Evolutionary conservation across 768 basidiomycete genomes (phyloP).

Genomic region (Exsudoporus frostii): DNA sequence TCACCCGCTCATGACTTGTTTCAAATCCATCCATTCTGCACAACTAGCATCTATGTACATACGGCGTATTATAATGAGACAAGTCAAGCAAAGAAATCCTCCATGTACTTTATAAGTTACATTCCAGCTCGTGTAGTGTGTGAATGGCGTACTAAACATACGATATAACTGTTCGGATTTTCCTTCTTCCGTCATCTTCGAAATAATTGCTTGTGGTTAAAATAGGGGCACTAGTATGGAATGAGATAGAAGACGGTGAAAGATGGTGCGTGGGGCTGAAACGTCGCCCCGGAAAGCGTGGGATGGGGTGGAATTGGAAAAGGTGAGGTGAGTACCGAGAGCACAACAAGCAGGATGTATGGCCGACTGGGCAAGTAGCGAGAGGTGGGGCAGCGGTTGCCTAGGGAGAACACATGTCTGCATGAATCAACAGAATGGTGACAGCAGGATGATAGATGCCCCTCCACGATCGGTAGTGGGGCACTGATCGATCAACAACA

Average conservation of each 20-base stretch:
- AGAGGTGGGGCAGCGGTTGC: background rate
- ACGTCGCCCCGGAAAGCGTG: background rate
- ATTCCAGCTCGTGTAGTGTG: constrained; percentile 1
- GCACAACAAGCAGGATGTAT: background rate
- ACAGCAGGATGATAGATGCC: background rate
- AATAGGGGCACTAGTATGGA: background rate
- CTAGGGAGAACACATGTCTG: background rate
- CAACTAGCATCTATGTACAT: background rate
- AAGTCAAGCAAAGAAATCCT: background rate
- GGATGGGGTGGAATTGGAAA: background rate
- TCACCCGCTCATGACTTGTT: too few species aligned
- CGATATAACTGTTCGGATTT: constrained; percentile 1
- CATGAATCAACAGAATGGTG: background rate
- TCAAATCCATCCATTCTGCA: background rate
- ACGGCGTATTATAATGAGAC: constrained; percentile 1
- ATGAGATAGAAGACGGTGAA: constrained; percentile 5
- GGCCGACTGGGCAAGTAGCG: background rate
- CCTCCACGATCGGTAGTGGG: background rate
- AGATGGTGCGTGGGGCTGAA: constrained; percentile 10
- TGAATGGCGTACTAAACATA: constrained; percentile 9
- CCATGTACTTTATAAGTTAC: background rate
- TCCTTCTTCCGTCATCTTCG: constrained; percentile 1
- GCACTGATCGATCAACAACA: constrained; percentile 11
- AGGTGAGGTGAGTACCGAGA: background rate
- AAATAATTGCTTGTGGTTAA: background rate